Evolutionary conservation across 176 grass and related monocot genomes (phyloP), one percentile per base, ranked within the genome.

Genomic region (Avena atlantica): DNA sequence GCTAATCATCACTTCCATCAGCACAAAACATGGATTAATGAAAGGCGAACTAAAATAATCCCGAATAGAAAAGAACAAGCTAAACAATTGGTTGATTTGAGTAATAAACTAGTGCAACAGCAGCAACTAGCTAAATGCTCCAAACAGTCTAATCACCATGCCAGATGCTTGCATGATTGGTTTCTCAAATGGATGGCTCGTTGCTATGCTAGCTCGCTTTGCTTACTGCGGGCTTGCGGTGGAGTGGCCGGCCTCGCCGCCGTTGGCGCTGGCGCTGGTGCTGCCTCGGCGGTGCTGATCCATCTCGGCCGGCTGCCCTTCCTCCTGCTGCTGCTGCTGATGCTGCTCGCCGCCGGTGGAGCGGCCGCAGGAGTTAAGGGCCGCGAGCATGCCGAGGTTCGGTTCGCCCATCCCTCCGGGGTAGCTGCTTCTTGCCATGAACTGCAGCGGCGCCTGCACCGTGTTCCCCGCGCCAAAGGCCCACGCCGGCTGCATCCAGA

Each of bases 331-430:
- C 4, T 79, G 64, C 4, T 86, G 88, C 50, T 87, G 79, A 2
- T 83, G 88, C 20, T 68, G 87, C 74, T 62, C 87, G 83, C 29
- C 59, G 36, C 84, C 89, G 76, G 89, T 85, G 47, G 89, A 74
- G 62, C 90, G 73, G 48, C 74, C 83, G 44, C 83, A 51, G 83
- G 90, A 62, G 77, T 93, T 96, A 73, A 99, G 87, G 2, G 91
- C 92, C 23, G 97, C 91, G n/a, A 99, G 80, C 94, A 96, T 96
- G 70, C 94, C 97, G 53, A 96, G 85, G 69, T 91, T 93, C 70
- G 83, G 85, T 29, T 96, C 96, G 89, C 83, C 87, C 86, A 62
- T 21, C 69, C 92, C 91, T 4, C 80, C 93, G 24, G 92, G 79
- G 57, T 92, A 91, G 83, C 51, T 93, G 74, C 91, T 70, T 25